Evolutionary conservation across 768 basidiomycete genomes (phyloP).

Genomic region (Pisolithus marmoratus): DNA sequence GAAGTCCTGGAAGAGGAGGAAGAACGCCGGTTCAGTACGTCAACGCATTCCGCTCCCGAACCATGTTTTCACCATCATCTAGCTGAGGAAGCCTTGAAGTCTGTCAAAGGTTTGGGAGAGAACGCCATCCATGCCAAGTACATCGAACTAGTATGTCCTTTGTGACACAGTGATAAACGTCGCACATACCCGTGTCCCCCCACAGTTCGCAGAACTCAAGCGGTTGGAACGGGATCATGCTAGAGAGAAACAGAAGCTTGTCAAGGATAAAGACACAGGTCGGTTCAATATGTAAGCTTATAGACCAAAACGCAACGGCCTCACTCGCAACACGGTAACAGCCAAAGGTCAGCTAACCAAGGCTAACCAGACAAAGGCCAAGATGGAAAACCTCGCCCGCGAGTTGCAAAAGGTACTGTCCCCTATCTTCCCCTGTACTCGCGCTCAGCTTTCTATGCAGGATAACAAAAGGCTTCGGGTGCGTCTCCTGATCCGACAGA

Average conservation of each 20-base stretch:
- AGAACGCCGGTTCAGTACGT: slow-evolving; percentile 69
- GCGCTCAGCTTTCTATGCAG: slow-evolving; percentile 34
- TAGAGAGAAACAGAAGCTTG: slow-evolving; percentile 87
- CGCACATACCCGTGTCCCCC: slow-evolving; percentile 16
- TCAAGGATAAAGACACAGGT: slow-evolving; percentile 91
- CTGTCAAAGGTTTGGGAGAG: slow-evolving; percentile 77
- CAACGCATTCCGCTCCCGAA: background rate
- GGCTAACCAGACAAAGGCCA: slow-evolving; percentile 81
- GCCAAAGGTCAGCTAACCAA: slow-evolving; percentile 84
- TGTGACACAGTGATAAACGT: slow-evolving; percentile 14
- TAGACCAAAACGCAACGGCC: slow-evolving; percentile 6
- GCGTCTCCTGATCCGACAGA: slow-evolving; percentile 20
- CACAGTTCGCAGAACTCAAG: slow-evolving; percentile 84
- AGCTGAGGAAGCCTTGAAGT: slow-evolving; percentile 88
- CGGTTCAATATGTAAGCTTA: slow-evolving; percentile 13
- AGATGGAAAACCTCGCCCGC: slow-evolving; percentile 85
- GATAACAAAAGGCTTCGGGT: slow-evolving; percentile 88
- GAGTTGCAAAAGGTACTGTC: slow-evolving; percentile 76
- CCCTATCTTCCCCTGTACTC: slow-evolving; percentile 6
- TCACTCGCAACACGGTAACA: slow-evolving; percentile 24
- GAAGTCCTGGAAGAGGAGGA: slow-evolving; percentile 85
- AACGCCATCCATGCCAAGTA: slow-evolving; percentile 82
- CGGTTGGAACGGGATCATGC: slow-evolving; percentile 83
- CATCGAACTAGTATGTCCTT: slow-evolving; percentile 68
- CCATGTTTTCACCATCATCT: slow-evolving; percentile 10